Conservation (phyloP, 2,329 filamentous ascomycete species). For the Botryotinia calthae region DNA sequence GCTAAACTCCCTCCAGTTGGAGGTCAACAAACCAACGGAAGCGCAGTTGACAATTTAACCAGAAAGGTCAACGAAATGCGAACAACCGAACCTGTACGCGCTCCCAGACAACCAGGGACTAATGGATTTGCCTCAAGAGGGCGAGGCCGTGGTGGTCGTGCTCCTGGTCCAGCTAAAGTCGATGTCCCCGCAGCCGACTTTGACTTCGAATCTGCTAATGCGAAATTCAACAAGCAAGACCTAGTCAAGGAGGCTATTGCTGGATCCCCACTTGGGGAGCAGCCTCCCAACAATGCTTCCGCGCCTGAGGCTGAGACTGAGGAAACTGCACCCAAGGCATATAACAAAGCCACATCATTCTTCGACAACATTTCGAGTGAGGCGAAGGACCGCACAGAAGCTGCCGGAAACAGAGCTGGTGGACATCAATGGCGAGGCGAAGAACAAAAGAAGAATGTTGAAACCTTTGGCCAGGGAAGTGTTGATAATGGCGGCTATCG, state of each 20-base stretch:
- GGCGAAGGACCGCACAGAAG: slow-evolving; percentile 80
- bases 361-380: slow-evolving; percentile 99
- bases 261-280: slow-evolving; percentile 64
- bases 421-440: slow-evolving; percentile 88
- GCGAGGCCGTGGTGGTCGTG: slow-evolving; percentile 46
- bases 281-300: slow-evolving; percentile 43
- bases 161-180: slow-evolving; percentile 58
- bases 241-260: slow-evolving; percentile 84
- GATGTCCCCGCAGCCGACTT: slow-evolving; percentile 90
- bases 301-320: slow-evolving; percentile 38
- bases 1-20: slow-evolving; percentile 56
- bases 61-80: slow-evolving; percentile 78
- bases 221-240: slow-evolving; percentile 85
- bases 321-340: slow-evolving; percentile 51
- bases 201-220: slow-evolving; percentile 83
- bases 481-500: slow-evolving; percentile 74
- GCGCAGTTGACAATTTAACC: slow-evolving; percentile 66
- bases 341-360: slow-evolving; percentile 88
- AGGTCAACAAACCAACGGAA: slow-evolving; percentile 37
- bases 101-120: slow-evolving; percentile 47
- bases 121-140: slow-evolving; percentile 43
- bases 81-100: slow-evolving; percentile 54
- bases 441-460: slow-evolving; percentile 92
- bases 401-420: slow-evolving; percentile 63
- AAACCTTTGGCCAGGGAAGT: slow-evolving; percentile 95